Conservation (phyloP, 2,329 filamentous ascomycete genomes). For the Ascochyta pisi region DNA sequence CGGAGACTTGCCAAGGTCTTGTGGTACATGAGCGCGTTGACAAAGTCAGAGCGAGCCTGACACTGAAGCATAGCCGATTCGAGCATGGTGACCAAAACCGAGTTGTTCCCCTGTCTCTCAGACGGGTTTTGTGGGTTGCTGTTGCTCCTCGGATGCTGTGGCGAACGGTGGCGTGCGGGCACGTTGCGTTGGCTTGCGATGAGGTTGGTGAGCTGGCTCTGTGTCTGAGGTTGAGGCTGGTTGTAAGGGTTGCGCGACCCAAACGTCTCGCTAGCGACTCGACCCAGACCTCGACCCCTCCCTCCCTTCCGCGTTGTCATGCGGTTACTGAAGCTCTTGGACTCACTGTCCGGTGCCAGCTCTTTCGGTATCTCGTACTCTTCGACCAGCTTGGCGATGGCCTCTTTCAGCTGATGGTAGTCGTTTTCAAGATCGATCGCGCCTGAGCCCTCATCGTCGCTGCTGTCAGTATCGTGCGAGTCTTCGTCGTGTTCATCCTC, state of each 20-base stretch:
- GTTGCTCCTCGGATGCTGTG: slow-evolving; percentile 48
- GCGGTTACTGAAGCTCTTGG: slow-evolving; percentile 74
- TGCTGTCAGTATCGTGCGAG: slow-evolving; percentile 58
- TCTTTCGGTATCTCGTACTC: slow-evolving; percentile 81
- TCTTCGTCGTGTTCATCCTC: slow-evolving; percentile 69
- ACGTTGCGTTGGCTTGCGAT: slow-evolving; percentile 48
- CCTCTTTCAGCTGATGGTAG: slow-evolving; percentile 80
- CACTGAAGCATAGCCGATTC: slow-evolving; percentile 79
- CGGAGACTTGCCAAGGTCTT: slow-evolving; percentile 78
- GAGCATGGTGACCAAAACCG: slow-evolving; percentile 73
- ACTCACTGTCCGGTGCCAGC: slow-evolving; percentile 64
- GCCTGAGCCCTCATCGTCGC: slow-evolving; percentile 53
- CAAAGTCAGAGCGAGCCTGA: slow-evolving; percentile 79
- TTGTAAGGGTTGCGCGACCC: slow-evolving; percentile 62
- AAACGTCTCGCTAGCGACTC: slow-evolving; percentile 39
- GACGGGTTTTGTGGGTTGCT: slow-evolving; percentile 47
- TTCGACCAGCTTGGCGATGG: slow-evolving; percentile 79
- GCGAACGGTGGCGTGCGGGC: slow-evolving; percentile 45
- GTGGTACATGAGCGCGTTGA: slow-evolving; percentile 85
- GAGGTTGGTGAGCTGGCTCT: slow-evolving; percentile 48
- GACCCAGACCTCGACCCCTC: slow-evolving; percentile 34
- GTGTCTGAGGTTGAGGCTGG: slow-evolving; percentile 36
- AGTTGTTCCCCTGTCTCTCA: slow-evolving; percentile 49
- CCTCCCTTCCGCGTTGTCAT: slow-evolving; percentile 58
- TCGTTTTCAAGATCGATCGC: slow-evolving; percentile 73